These are phyloP conservation scores for Agaricus bisporus DNA, from an alignment of 768 basidiomycete genomes.

Conservation along the genomic window DNA sequence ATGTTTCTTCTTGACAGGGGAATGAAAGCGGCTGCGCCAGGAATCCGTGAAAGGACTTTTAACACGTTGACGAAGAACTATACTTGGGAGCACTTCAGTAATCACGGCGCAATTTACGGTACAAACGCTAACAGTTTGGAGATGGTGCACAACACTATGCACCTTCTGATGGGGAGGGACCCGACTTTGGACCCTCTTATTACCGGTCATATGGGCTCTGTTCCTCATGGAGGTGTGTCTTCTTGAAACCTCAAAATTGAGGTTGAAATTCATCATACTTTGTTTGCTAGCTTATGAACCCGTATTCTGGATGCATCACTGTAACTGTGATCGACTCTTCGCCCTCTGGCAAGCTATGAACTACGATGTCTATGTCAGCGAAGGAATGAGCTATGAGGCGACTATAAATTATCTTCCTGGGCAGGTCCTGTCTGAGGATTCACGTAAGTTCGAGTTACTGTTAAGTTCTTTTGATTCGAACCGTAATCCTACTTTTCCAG, in stretches of 20 bases:
- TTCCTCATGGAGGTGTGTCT: constrained; percentile 24
- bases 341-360: constrained; percentile 39
- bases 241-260: neutral
- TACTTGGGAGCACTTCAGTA: constrained; percentile 37
- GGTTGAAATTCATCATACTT: neutral
- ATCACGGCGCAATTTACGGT: constrained; percentile 26
- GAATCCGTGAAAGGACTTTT: constrained; percentile 22
- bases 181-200: neutral
- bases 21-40: constrained; percentile 13
- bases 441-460: constrained; percentile 17
- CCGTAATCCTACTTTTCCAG: constrained; percentile 14
- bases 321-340: constrained; percentile 41
- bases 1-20: constrained; percentile 8
- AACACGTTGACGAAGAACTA: constrained; percentile 24
- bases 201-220: constrained; percentile 27
- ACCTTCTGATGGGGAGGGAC: constrained; percentile 24
- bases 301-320: constrained; percentile 41
- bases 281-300: constrained; percentile 32
- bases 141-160: constrained; percentile 35
- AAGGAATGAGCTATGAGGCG: constrained; percentile 19
- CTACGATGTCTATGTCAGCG: constrained; percentile 29
- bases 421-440: constrained; percentile 18
- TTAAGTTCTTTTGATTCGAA: neutral
- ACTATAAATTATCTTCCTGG: constrained; percentile 23
- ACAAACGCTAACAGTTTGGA: constrained; percentile 35